These are phyloP conservation scores for Aspergillus floridensis DNA, from an alignment of 2,329 filamentous ascomycete species.

Conservation along the genomic window DNA sequence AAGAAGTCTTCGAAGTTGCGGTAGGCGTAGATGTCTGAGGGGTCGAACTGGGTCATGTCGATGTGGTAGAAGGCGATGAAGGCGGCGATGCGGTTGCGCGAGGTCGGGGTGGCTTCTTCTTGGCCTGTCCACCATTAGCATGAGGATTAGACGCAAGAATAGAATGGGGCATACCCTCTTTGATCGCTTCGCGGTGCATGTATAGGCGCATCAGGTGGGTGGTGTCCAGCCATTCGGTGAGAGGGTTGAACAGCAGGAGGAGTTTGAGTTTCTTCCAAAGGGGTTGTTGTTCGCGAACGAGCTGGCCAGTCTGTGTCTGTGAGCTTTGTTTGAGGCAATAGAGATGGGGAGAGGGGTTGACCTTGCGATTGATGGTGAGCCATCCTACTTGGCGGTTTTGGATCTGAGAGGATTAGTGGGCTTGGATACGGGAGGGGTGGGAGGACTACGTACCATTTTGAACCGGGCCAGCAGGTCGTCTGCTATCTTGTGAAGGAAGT, in stretches of 20 bases:
- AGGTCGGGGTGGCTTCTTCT: slow-evolving; percentile 28
- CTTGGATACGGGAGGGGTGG: neutral
- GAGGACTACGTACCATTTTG: slow-evolving; percentile 1
- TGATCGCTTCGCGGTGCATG: slow-evolving; percentile 37
- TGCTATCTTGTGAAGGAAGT: neutral
- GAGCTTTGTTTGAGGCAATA: neutral
- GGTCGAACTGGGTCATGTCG: slow-evolving; percentile 35
- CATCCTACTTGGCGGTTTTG: slow-evolving; percentile 34
- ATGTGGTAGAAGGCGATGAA: slow-evolving; percentile 26
- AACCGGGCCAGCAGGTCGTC: slow-evolving; percentile 9
- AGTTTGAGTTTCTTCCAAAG: slow-evolving; percentile 44
- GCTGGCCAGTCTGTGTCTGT: slow-evolving; percentile 28
- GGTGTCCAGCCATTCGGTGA: slow-evolving; percentile 42
- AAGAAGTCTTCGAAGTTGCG: slow-evolving; percentile 43
- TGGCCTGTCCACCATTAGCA: neutral
- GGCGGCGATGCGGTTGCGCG: slow-evolving; percentile 34
- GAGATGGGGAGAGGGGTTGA: neutral
- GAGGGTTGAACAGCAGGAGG: slow-evolving; percentile 42
- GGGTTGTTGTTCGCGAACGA: slow-evolving; percentile 41
- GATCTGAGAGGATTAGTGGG: slow-evolving; percentile 12
- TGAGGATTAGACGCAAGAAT: neutral
- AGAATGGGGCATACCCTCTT: slow-evolving; percentile 21
- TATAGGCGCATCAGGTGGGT: slow-evolving; percentile 39
- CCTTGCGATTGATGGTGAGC: slow-evolving; percentile 29
- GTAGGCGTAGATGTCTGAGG: slow-evolving; percentile 36